Percentiles rank a stretch among this genome's conserved stretches.
Evolutionary conservation across 495 filamentous ascomycete species (phyloP).

Genomic region (Lepidopterella palustris): DNA sequence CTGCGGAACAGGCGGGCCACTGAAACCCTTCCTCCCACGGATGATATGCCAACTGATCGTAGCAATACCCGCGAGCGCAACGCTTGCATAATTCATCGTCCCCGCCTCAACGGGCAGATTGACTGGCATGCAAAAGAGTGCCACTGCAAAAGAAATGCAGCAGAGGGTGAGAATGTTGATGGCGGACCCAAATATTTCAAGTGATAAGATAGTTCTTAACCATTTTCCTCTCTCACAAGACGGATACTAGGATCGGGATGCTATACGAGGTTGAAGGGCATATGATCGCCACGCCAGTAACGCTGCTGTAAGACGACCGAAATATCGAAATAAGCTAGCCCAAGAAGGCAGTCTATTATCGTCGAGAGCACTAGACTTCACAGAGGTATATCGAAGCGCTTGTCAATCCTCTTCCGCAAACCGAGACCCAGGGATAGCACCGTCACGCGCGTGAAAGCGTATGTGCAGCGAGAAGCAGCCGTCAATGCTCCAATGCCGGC

Average conservation of each 20-base stretch:
- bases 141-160: slow-evolving; percentile 49
- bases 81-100: slow-evolving; percentile 34
- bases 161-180: slow-evolving; percentile 46
- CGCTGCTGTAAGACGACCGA: slow-evolving; percentile 59
- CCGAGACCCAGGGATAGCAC: slow-evolving; percentile 60
- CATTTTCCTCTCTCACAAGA: slow-evolving; percentile 45
- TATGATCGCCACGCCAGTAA: slow-evolving; percentile 61
- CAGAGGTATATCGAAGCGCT: slow-evolving; percentile 51
- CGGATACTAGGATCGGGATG: slow-evolving; percentile 54
- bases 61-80: slow-evolving; percentile 36
- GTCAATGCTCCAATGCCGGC: slow-evolving; percentile 54
- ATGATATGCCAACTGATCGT: slow-evolving; percentile 36
- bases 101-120: slow-evolving; percentile 43
- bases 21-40: slow-evolving; percentile 32
- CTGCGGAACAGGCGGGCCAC: slow-evolving; percentile 31
- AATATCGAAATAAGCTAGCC: slow-evolving; percentile 58
- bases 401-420: slow-evolving; percentile 57
- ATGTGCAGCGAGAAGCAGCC: slow-evolving; percentile 54
- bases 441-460: slow-evolving; percentile 57
- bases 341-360: slow-evolving; percentile 48
- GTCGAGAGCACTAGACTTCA: slow-evolving; percentile 53
- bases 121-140: slow-evolving; percentile 53
- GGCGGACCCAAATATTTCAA: slow-evolving; percentile 47
- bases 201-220: slow-evolving; percentile 46
- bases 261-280: slow-evolving; percentile 58